These are phyloP conservation scores for Phyllosticta citribraziliensis DNA, from an alignment of 2,329 filamentous ascomycete genomes.

Conservation along the genomic window DNA sequence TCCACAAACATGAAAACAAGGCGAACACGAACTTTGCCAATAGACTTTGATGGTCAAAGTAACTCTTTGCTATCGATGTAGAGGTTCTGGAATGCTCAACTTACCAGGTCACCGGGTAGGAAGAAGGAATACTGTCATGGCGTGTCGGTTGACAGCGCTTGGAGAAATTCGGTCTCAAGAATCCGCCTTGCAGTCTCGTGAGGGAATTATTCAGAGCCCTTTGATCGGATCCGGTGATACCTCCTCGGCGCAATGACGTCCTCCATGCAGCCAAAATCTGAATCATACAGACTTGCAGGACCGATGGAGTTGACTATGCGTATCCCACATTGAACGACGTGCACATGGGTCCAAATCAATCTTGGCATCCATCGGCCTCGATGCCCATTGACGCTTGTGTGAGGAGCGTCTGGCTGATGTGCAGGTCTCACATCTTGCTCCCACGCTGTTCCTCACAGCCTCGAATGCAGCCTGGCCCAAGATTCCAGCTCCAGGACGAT, in stretches of 20 bases:
- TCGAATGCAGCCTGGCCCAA: background rate
- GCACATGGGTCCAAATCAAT: background rate
- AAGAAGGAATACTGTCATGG: background rate
- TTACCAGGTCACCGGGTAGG: background rate
- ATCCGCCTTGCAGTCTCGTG: background rate
- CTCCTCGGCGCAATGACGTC: background rate
- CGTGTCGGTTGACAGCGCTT: background rate
- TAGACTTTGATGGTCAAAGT: background rate
- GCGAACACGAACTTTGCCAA: background rate
- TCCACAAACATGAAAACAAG: background rate
- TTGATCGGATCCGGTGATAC: background rate
- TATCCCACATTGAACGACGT: background rate
- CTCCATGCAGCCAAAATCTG: background rate
- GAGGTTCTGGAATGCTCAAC: background rate
- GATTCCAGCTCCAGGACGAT: background rate
- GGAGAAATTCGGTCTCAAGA: background rate
- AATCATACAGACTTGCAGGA: background rate
- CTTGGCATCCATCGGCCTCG: background rate
- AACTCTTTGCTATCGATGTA: background rate
- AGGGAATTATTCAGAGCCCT: background rate
- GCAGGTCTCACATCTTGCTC: background rate
- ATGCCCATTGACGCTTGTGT: background rate
- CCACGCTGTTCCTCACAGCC: background rate
- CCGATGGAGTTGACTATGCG: background rate
- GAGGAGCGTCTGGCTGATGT: background rate